Evolutionary conservation across 495 filamentous ascomycete genomes (phyloP).

Genomic region (Tuber microsphaerosporum): DNA sequence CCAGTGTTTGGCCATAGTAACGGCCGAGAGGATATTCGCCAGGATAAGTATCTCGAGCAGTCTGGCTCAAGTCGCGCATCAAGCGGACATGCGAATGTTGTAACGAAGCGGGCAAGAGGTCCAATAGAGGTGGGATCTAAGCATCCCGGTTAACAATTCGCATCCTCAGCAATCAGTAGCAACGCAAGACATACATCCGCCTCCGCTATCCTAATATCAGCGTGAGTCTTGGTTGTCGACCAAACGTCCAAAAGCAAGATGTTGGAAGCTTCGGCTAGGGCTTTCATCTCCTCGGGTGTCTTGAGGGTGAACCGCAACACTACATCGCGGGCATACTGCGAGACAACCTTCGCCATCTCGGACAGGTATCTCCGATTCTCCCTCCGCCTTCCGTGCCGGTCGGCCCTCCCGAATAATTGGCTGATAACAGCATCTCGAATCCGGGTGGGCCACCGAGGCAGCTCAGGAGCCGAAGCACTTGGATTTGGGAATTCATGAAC

Average conservation of each 20-base stretch:
- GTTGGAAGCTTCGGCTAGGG: slow-evolving; percentile 64
- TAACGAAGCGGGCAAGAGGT: slow-evolving; percentile 67
- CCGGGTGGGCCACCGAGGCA: slow-evolving; percentile 44
- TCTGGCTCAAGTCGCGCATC: slow-evolving; percentile 72
- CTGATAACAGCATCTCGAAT: slow-evolving; percentile 61
- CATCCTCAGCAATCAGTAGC: slow-evolving; percentile 1
- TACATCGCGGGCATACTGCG: slow-evolving; percentile 70
- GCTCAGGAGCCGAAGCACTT: not conserved
- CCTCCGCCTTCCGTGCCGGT: slow-evolving; percentile 22
- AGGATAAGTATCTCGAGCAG: slow-evolving; percentile 71
- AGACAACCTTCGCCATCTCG: slow-evolving; percentile 50
- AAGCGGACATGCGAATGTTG: slow-evolving; percentile 65
- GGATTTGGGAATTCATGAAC: not conserved
- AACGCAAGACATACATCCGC: slow-evolving; percentile 55
- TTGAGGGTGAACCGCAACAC: slow-evolving; percentile 82
- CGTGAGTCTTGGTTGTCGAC: slow-evolving; percentile 72
- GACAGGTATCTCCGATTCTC: slow-evolving; percentile 35
- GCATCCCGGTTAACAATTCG: slow-evolving; percentile 10
- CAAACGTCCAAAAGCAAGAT: slow-evolving; percentile 82
- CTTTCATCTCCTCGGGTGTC: slow-evolving; percentile 60
- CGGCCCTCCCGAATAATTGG: slow-evolving; percentile 53
- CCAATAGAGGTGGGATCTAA: slow-evolving; percentile 70
- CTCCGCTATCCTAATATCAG: slow-evolving; percentile 76
- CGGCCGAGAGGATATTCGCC: slow-evolving; percentile 14
- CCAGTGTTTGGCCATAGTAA: slow-evolving; percentile 24